Conservation (phyloP, 345 rosid genomes). For the Passiflora organensis region DNA sequence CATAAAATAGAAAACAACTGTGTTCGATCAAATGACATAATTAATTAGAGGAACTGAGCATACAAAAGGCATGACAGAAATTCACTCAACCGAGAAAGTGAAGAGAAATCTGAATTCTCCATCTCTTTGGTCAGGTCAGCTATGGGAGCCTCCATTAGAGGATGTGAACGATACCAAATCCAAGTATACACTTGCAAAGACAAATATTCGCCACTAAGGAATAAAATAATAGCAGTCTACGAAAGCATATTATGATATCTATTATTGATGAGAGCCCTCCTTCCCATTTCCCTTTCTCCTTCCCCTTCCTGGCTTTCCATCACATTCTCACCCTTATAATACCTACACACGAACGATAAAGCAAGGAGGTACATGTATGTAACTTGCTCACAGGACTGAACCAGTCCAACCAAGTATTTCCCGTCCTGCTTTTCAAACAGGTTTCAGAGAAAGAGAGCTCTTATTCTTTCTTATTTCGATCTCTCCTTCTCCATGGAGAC, state of each 20-base stretch:
- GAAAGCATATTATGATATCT: background rate
- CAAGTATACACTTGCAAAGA: background rate
- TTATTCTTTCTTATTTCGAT: conserved; percentile 18
- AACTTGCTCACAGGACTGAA: conserved; percentile 41
- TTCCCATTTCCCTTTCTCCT: too few relatives aligned
- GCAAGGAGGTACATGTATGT: conserved; percentile 28
- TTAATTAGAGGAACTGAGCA: too few relatives aligned
- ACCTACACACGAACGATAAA: conserved; percentile 11
- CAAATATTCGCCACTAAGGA: conserved; percentile 13
- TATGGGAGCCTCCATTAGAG: too few relatives aligned
- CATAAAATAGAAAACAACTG: too few relatives aligned
- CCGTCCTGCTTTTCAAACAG: conserved; percentile 30
- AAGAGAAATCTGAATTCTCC: too few relatives aligned
- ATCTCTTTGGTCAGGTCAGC: too few relatives aligned
- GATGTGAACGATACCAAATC: too few relatives aligned
- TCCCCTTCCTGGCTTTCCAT: too few relatives aligned
- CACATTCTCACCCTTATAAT: conserved; percentile 1
- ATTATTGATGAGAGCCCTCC: background rate
- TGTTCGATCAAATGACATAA: too few relatives aligned
- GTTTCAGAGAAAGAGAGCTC: conserved; percentile 14
- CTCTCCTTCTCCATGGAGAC: conserved; percentile 70
- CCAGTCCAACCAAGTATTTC: conserved; percentile 30
- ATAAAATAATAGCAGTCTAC: background rate
- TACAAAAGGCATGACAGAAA: too few relatives aligned
- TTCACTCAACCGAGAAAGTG: too few relatives aligned